Evolutionary conservation across 176 grass and related monocot genomes (phyloP).

Genomic region (Oryza glumipatula): DNA sequence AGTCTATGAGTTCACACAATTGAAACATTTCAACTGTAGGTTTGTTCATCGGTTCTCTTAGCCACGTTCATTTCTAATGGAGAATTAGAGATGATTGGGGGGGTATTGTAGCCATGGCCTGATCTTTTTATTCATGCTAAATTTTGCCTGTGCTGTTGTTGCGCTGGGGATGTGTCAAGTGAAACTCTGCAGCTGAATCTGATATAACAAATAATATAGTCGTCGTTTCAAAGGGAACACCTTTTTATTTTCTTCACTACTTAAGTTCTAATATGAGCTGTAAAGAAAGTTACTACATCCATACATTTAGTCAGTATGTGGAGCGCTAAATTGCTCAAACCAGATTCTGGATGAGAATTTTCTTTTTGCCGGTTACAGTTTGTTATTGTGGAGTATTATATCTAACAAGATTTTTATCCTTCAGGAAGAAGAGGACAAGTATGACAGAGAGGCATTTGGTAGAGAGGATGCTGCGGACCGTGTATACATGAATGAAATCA

Average conservation of each 20-base stretch:
- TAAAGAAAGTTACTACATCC: background rate
- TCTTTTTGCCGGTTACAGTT: background rate
- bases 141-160: background rate
- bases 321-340: background rate
- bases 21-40: background rate
- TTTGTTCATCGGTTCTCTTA: background rate
- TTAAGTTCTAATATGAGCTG: background rate
- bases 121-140: background rate
- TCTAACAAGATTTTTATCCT: constrained; percentile 26
- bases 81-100: background rate
- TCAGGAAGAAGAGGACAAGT: constrained; percentile 98
- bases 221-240: too few relatives aligned
- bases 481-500: constrained; percentile 92
- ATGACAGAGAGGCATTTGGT: constrained; percentile 75
- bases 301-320: background rate
- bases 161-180: background rate
- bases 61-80: background rate
- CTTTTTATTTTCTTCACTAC: background rate
- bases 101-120: background rate
- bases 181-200: background rate
- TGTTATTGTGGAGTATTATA: background rate
- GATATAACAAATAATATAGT: background rate
- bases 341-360: background rate
- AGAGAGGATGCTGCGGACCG: constrained; percentile 61
- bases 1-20: background rate